phyloP scores from a whole-genome alignment of 805 yeast genomes.

The Lipomyces yamanashiensis region DNA sequence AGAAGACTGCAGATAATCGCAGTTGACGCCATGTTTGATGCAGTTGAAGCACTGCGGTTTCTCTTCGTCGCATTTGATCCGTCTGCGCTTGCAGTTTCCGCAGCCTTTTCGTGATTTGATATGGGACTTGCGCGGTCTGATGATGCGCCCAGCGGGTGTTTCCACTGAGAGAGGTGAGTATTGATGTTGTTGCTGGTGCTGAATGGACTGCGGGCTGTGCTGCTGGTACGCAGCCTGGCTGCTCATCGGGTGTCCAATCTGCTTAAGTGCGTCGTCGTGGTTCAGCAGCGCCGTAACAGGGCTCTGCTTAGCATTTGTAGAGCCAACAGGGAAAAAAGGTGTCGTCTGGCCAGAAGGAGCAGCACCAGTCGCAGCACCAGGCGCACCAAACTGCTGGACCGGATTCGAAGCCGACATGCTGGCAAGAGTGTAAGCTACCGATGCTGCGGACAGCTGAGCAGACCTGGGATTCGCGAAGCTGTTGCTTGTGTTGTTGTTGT shows the following conservation, averaged over 20 bases:
- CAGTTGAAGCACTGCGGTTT: constrained; percentile 66
- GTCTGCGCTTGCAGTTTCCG: constrained; percentile 64
- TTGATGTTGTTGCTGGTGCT: not conserved
- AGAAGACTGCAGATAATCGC: constrained; percentile 13
- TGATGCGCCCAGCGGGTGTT: constrained; percentile 1
- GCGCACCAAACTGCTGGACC: not conserved
- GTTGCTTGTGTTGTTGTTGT: too few relatives aligned
- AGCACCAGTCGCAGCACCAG: too few relatives aligned
- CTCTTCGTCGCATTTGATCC: constrained; percentile 68
- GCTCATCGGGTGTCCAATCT: not conserved
- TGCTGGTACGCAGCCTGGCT: not conserved
- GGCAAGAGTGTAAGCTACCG: not conserved
- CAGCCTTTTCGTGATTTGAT: constrained; percentile 78
- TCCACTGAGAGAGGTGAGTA: not conserved
- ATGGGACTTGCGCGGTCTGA: constrained; percentile 47
- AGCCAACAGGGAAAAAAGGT: not conserved
- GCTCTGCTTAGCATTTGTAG: not conserved
- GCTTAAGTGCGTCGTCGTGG: constrained; percentile 1
- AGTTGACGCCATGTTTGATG: constrained; percentile 44
- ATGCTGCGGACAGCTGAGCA: not conserved
- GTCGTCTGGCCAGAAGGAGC: not conserved
- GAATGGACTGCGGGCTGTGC: not conserved
- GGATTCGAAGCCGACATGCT: constrained; percentile 6
- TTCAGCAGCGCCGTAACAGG: constrained; percentile 17
- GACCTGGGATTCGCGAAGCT: not conserved